phyloP scores from a whole-genome alignment of 1,284 basidiomycete species.

The Porogramme epimiltina region DNA sequence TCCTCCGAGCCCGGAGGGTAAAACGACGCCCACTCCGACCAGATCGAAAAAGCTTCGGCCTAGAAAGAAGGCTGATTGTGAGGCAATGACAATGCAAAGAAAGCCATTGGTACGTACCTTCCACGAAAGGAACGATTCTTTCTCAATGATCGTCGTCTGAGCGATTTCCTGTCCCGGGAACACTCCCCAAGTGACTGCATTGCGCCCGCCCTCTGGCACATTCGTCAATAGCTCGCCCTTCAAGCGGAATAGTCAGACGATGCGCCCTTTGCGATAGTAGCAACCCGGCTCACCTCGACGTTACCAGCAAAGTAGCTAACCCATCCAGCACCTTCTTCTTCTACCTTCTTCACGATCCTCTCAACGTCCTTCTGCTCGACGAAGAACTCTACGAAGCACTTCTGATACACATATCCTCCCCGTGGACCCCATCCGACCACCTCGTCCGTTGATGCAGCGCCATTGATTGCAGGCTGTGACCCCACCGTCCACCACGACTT shows the following conservation, averaged over 20 bases:
- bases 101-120: slow-evolving; percentile 58
- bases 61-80: slow-evolving; percentile 32
- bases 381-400: slow-evolving; percentile 98
- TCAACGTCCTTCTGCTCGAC: slow-evolving; percentile 68
- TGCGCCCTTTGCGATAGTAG: neutral
- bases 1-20: slow-evolving; percentile 81
- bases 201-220: slow-evolving; percentile 77
- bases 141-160: slow-evolving; percentile 97
- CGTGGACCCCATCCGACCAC: slow-evolving; percentile 92
- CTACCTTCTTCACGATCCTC: slow-evolving; percentile 60
- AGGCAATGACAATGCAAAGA: neutral
- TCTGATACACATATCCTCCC: slow-evolving; percentile 95
- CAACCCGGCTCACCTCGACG: slow-evolving; percentile 63
- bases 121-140: slow-evolving; percentile 90
- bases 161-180: slow-evolving; percentile 97
- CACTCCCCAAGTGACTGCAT: slow-evolving; percentile 99
- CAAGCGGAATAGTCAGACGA: slow-evolving; percentile 49
- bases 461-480: slow-evolving; percentile 94
- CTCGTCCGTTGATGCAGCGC: slow-evolving; percentile 70
- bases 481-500: slow-evolving; percentile 94
- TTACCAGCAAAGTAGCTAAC: slow-evolving; percentile 90
- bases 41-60: slow-evolving; percentile 97
- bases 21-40: slow-evolving; percentile 92
- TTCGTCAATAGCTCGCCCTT: slow-evolving; percentile 87
- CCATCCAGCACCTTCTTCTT: slow-evolving; percentile 58